A percentile compares a stretch with the other conserved stretches of the same genome.
Evolutionary conservation across 805 yeast species (phyloP).

Genomic region (Saccharomyces paradoxus): DNA sequence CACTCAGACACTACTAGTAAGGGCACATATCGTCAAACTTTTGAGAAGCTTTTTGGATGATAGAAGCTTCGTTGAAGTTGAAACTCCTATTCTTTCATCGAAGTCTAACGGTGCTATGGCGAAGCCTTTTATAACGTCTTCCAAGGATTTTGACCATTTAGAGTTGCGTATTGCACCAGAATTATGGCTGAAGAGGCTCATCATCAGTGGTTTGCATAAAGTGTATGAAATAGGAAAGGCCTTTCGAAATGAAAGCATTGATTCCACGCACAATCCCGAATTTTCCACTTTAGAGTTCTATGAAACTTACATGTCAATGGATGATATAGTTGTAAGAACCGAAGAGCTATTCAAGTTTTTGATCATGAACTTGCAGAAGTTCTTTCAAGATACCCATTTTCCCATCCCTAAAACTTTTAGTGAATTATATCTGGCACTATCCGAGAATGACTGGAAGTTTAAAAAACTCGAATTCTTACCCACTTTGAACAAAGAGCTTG

Average conservation of each 20-base stretch:
- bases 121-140: slow-evolving; percentile 62
- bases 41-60: slow-evolving; percentile 51
- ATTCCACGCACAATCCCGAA: slow-evolving; percentile 89
- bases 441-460: slow-evolving; percentile 19
- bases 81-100: slow-evolving; percentile 72
- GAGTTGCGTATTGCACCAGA: slow-evolving; percentile 90
- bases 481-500: slow-evolving; percentile 20
- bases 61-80: slow-evolving; percentile 66
- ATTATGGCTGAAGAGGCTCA: slow-evolving; percentile 78
- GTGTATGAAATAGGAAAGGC: slow-evolving; percentile 80
- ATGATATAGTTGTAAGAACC: slow-evolving; percentile 57
- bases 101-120: slow-evolving; percentile 90
- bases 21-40: slow-evolving; percentile 46
- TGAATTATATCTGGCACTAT: slow-evolving; percentile 8
- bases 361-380: slow-evolving; percentile 19
- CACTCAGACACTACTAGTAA: slow-evolving; percentile 38
- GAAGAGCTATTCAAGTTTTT: slow-evolving; percentile 46
- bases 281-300: slow-evolving; percentile 88
- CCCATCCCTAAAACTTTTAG: neutral
- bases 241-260: slow-evolving; percentile 90
- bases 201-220: slow-evolving; percentile 77
- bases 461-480: slow-evolving; percentile 28
- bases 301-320: slow-evolving; percentile 58
- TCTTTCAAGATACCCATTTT: slow-evolving; percentile 14
- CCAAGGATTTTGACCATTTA: slow-evolving; percentile 33